Conservation (phyloP, 805 yeast genomes). For the Nakazawaea wyomingensis region DNA sequence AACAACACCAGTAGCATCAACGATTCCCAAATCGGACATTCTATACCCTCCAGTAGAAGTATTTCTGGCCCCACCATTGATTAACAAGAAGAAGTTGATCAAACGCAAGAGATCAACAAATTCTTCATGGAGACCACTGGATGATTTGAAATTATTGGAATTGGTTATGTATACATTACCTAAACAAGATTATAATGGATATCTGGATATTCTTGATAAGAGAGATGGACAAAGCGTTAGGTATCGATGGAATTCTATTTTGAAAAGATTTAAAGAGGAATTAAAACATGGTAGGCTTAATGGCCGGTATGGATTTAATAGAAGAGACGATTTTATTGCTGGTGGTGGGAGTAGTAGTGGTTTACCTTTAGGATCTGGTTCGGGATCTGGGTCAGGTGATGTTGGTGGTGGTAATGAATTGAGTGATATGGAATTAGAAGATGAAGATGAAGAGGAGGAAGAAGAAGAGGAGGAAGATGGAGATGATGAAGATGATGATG, state of each 20-base stretch:
- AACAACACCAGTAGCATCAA: neutral
- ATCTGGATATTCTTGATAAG: conserved; percentile 10
- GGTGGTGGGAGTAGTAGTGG: neutral
- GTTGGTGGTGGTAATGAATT: neutral
- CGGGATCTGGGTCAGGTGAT: neutral
- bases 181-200: conserved; percentile 8
- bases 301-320: conserved; percentile 4
- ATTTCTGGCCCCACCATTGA: conserved; percentile 6
- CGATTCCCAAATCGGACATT: neutral
- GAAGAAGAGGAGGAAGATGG: neutral
- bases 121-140: conserved; percentile 5
- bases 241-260: conserved; percentile 11
- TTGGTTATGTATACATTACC: conserved; percentile 10
- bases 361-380: neutral
- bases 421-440: neutral
- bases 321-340: neutral
- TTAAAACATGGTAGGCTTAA: conserved; percentile 8
- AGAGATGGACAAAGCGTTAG: conserved; percentile 11
- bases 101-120: conserved; percentile 10
- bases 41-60: conserved; percentile 10
- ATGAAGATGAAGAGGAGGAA: conserved; percentile 5
- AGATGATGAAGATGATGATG: neutral
- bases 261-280: conserved; percentile 10
- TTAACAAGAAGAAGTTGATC: conserved; percentile 1
- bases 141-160: conserved; percentile 11